Evolutionary conservation across 148 eudicot genomes (phyloP).

Genomic region (Vaccinium corymbosum): DNA sequence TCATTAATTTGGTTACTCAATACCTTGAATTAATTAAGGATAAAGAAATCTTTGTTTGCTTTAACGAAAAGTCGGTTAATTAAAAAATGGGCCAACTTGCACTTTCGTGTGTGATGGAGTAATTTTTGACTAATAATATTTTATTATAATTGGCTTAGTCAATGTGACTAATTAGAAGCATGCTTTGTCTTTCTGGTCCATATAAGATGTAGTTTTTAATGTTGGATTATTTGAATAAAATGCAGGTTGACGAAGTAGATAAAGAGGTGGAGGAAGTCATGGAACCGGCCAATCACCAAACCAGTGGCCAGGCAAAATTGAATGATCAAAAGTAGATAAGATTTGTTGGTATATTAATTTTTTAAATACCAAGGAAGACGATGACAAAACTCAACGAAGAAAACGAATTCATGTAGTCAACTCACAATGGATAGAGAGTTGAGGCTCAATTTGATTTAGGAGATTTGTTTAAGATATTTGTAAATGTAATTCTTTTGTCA

Average conservation of each 20-base stretch:
- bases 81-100: neutral
- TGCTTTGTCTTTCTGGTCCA: neutral
- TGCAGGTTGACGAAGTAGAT: conserved; percentile 37
- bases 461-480: neutral
- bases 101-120: neutral
- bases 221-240: neutral
- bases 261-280: conserved; percentile 18
- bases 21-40: neutral
- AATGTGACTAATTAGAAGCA: neutral
- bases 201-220: neutral
- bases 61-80: neutral
- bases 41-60: neutral
- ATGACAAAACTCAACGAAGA: neutral
- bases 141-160: too few species aligned
- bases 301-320: conserved; percentile 1
- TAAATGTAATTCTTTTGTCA: neutral
- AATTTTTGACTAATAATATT: neutral
- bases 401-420: neutral
- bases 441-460: neutral
- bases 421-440: neutral
- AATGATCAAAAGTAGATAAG: neutral
- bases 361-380: neutral
- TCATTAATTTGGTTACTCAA: too few species aligned
- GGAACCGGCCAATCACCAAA: conserved; percentile 3
- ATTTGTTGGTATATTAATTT: neutral